Evolutionary conservation across 139 green algal genomes (phyloP), one percentile per base, ranked within the genome.

Genomic region (Micromonas pusilla): DNA sequence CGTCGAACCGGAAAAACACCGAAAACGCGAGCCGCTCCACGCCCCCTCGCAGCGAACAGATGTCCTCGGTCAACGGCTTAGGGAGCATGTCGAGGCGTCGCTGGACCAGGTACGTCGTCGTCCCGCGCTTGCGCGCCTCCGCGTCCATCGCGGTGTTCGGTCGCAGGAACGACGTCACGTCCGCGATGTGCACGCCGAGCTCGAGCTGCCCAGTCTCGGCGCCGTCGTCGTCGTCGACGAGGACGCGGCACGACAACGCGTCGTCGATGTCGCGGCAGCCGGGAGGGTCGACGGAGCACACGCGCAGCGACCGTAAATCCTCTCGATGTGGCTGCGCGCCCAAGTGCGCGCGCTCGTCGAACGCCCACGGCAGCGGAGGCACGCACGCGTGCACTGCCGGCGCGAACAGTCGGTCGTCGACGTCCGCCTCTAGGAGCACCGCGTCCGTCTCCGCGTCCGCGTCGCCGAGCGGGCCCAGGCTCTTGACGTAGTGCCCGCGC

Each of bases 381-480:
- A 98, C 88, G 84, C 94, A 98, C 33, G 88, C 92, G 78, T 97
- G 89, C 52, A 98, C 94, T 0, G 91, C 91, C 16, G 89, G 57
- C 21, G 83, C 68, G 62, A 89, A 89, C 26, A 80, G 83, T 63
- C 72, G 68, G 52, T 64, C 67, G 45, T 87, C 68, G 33, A 89
- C 86, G 70, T 87, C 85, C 21, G 86, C 77, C 77, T 89, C 83
- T 21, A 87, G 81, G 0, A 89, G 85, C 0, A 87, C 68, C 32
- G 85, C 85, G 81, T 91, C 90, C 53, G 90, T 97, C 80, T 98
- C 94, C 13, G 91, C 88, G 20, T 86, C 87, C 16, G 84, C 72
- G 66, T 86, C 83, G 2, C 85, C 85, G 16, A 87, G 83, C 3
- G 81, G 39, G 3, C 85, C 85, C 3, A 89, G 68, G 9, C 77